These are phyloP conservation scores for Globisporangium splendens DNA, from an alignment of 352 stramenopile genomes.

Conservation along the genomic window DNA sequence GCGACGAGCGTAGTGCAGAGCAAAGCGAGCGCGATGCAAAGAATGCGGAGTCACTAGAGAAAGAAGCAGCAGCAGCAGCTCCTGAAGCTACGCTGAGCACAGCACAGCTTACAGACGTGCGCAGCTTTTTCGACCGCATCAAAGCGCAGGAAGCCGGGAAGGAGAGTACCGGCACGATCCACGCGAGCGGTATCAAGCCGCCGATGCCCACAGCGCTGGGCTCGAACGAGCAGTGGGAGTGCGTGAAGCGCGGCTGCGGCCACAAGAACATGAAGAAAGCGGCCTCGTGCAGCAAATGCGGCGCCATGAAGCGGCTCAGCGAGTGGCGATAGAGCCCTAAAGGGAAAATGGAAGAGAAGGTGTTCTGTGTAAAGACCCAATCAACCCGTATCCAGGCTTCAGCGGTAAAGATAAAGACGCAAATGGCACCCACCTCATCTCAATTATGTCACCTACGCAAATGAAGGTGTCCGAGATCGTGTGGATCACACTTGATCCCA, in stretches of 20 bases:
- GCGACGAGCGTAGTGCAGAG: background rate
- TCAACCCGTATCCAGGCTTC: background rate
- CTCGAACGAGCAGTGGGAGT: slow-evolving; percentile 62
- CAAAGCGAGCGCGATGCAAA: background rate
- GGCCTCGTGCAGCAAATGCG: slow-evolving; percentile 61
- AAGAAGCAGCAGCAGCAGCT: background rate
- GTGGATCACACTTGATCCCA: no score
- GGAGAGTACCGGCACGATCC: slow-evolving; percentile 50
- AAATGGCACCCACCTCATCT: no score
- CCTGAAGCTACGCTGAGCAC: background rate
- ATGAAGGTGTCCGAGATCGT: no score
- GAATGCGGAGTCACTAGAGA: background rate
- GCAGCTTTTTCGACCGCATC: slow-evolving; percentile 67
- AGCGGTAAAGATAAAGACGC: no score
- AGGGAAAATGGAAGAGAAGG: no score
- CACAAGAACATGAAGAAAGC: slow-evolving; percentile 70
- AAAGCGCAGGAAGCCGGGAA: slow-evolving; percentile 58
- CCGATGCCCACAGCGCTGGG: slow-evolving; percentile 24
- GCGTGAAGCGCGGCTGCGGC: slow-evolving; percentile 55
- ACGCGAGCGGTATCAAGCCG: slow-evolving; percentile 38
- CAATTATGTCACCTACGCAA: no score
- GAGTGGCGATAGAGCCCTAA: slow-evolving; percentile 51
- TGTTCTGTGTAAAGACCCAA: background rate
- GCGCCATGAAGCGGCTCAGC: slow-evolving; percentile 72
- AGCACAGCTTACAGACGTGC: slow-evolving; percentile 22